Conservation (phyloP, 352 stramenopile species). For the Phytophthora rubi region DNA sequence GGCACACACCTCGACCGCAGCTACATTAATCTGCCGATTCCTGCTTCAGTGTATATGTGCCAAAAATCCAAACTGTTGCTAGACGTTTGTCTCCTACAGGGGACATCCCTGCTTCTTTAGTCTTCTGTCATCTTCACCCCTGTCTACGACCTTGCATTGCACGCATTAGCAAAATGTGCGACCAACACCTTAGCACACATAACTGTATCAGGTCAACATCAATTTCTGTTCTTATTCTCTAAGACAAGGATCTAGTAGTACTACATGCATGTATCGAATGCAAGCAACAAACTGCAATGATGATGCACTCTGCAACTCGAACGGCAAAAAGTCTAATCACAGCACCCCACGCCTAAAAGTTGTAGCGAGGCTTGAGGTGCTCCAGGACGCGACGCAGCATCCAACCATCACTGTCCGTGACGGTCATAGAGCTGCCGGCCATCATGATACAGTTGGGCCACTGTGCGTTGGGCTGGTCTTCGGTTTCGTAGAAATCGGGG, state of each 20-base stretch:
- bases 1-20: no score
- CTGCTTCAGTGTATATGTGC: no score
- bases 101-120: no score
- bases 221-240: no score
- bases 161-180: not conserved
- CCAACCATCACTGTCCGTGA: slow-evolving; percentile 28
- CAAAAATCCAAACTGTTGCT: no score
- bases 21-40: no score
- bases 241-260: no score
- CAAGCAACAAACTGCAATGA: not conserved
- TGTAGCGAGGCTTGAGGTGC: slow-evolving; percentile 22
- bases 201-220: no score
- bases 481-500: slow-evolving; percentile 14
- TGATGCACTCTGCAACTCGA: not conserved
- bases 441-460: slow-evolving; percentile 24
- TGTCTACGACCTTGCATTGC: no score
- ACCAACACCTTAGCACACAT: not conserved
- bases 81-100: no score
- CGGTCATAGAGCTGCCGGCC: slow-evolving; percentile 18
- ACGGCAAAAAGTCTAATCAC: not conserved
- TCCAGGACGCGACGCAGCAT: slow-evolving; percentile 28
- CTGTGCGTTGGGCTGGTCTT: slow-evolving; percentile 8
- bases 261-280: no score
- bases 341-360: slow-evolving; percentile 10
- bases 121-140: no score